These are phyloP conservation scores for Myxozyma udenii DNA, from an alignment of 805 yeast genomes.

Conservation along the genomic window DNA sequence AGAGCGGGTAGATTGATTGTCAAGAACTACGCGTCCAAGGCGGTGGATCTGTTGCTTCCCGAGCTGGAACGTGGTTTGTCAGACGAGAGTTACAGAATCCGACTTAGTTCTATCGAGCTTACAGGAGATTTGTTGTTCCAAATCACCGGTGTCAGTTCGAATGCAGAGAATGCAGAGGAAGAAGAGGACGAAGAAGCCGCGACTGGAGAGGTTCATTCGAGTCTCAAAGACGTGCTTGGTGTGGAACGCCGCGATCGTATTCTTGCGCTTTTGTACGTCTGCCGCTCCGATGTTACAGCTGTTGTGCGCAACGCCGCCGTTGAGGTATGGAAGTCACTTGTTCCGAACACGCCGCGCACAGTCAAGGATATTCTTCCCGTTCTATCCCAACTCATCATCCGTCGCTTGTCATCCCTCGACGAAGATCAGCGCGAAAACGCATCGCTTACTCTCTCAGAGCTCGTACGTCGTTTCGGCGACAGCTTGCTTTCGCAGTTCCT, in stretches of 20 bases:
- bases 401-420: constrained; percentile 78
- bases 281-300: constrained; percentile 88
- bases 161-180: constrained; percentile 48
- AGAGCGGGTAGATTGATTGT: constrained; percentile 92
- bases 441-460: constrained; percentile 89
- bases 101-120: constrained; percentile 90
- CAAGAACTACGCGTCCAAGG: constrained; percentile 83
- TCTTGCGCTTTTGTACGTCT: constrained; percentile 79
- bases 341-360: constrained; percentile 91
- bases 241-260: constrained; percentile 83
- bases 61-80: constrained; percentile 88
- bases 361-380: constrained; percentile 88
- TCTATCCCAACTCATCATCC: constrained; percentile 73
- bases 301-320: constrained; percentile 84
- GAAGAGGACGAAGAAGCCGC: constrained; percentile 42
- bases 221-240: constrained; percentile 77
- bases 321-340: constrained; percentile 95
- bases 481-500: constrained; percentile 77
- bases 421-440: constrained; percentile 79
- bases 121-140: constrained; percentile 94
- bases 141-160: constrained; percentile 84
- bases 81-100: constrained; percentile 76
- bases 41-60: constrained; percentile 88
- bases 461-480: constrained; percentile 90
- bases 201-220: constrained; percentile 51